Evolutionary conservation across 495 filamentous ascomycete species (phyloP).

Genomic region (Trichoderma asperelloides): DNA sequence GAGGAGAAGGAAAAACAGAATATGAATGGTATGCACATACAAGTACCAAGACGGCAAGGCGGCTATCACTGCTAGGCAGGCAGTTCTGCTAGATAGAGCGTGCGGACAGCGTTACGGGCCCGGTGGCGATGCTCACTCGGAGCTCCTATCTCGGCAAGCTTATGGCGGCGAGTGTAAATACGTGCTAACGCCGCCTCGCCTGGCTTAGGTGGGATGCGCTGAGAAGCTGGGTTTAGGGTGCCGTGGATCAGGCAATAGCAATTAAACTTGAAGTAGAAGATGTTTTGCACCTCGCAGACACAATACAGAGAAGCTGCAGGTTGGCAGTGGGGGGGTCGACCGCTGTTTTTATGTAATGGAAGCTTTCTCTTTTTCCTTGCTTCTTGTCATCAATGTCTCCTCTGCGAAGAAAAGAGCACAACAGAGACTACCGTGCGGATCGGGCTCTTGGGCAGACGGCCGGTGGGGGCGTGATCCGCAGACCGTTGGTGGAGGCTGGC

Average conservation of each 20-base stretch:
- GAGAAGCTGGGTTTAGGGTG: background rate
- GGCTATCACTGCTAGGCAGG: background rate
- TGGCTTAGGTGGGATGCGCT: background rate
- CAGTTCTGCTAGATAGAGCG: no score
- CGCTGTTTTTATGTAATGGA: background rate
- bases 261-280: background rate
- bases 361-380: background rate
- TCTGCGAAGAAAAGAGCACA: background rate
- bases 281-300: background rate
- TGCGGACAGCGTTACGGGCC: background rate
- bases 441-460: background rate
- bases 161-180: constrained; percentile 6
- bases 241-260: background rate
- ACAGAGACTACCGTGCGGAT: background rate
- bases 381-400: background rate
- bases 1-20: background rate
- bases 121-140: background rate
- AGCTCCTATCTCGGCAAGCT: constrained; percentile 8
- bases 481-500: background rate
- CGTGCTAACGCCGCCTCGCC: constrained; percentile 4
- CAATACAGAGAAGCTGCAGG: background rate
- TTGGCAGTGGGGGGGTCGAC: background rate
- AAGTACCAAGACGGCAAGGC: background rate
- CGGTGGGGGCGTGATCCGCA: constrained; percentile 2
- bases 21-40: background rate